Percentiles rank a stretch among this genome's conserved stretches.
Conservation (phyloP, 768 basidiomycete genomes). For the Sarcodon aspratus region DNA sequence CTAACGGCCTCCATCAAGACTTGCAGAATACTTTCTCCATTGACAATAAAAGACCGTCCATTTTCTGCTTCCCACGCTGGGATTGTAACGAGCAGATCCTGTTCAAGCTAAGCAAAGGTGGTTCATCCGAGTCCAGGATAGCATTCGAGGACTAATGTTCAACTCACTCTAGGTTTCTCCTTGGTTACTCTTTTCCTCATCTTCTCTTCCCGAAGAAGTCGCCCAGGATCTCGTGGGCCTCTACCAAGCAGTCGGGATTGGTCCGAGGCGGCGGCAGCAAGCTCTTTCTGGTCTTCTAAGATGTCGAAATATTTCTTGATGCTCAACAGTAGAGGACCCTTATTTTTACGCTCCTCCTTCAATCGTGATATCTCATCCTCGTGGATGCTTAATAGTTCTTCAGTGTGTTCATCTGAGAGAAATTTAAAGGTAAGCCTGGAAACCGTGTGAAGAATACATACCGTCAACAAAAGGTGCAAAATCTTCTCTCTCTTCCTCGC, state of each 20-base stretch:
- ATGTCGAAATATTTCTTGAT: constrained; percentile 89
- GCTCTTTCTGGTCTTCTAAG: constrained; percentile 79
- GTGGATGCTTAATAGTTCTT: constrained; percentile 76
- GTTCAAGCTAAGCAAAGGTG: constrained; percentile 55
- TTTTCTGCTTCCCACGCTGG: constrained; percentile 80
- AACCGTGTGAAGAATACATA: constrained; percentile 20
- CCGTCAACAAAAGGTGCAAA: constrained; percentile 82
- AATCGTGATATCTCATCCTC: constrained; percentile 76
- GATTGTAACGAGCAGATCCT: constrained; percentile 67
- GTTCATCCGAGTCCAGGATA: neutral
- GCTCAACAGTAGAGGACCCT: constrained; percentile 61
- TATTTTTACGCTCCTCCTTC: constrained; percentile 72
- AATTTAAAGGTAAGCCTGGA: neutral
- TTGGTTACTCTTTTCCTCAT: constrained; percentile 89
- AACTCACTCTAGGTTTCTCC: constrained; percentile 82
- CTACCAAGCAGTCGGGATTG: constrained; percentile 74
- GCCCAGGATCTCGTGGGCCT: constrained; percentile 73
- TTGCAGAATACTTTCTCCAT: constrained; percentile 73
- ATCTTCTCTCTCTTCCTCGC: constrained; percentile 69
- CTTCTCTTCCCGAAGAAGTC: constrained; percentile 89
- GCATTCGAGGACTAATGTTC: neutral
- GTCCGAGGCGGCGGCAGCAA: constrained; percentile 71
- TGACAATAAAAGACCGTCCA: constrained; percentile 68
- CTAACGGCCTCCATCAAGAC: constrained; percentile 64
- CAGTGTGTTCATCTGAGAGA: constrained; percentile 68